A percentile compares a stretch with the other conserved stretches of the same genome.
Evolutionary conservation across 192 early-diverging fungal genomes (phyloP).

Genomic region (Linnemannia zychae): DNA sequence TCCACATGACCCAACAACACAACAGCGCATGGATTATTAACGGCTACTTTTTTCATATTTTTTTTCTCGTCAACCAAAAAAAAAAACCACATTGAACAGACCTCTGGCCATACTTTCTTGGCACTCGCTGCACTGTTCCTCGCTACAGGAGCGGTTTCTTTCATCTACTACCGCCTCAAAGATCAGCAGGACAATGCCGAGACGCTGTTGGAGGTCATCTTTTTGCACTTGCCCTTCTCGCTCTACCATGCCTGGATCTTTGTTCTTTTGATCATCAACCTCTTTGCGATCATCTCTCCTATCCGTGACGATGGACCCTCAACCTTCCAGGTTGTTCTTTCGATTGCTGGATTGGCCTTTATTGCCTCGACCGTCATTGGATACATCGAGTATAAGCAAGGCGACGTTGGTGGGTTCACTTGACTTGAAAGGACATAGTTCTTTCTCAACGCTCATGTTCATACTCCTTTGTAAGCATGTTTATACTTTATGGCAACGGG

Average conservation of each 20-base stretch:
- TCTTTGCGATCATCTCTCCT: conserved; percentile 68
- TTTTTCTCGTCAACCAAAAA: too few relatives aligned
- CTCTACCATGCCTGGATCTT: conserved; percentile 75
- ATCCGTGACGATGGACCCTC: conserved; percentile 53
- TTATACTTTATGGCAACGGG: neutral
- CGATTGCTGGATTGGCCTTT: conserved; percentile 64
- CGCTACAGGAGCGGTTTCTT: conserved; percentile 67
- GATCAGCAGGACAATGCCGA: conserved; percentile 56
- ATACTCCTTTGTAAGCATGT: neutral
- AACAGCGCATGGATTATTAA: neutral
- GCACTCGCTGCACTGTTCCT: conserved; percentile 68
- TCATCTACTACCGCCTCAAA: conserved; percentile 67
- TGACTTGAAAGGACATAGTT: neutral
- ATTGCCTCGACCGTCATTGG: conserved; percentile 68
- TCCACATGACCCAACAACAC: neutral
- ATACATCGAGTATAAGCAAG: conserved; percentile 70
- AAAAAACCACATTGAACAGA: conserved; percentile 15
- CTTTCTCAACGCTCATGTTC: neutral
- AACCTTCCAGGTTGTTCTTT: conserved; percentile 59
- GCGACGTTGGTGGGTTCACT: conserved; percentile 60
- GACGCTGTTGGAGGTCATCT: conserved; percentile 61
- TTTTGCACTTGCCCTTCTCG: conserved; percentile 77
- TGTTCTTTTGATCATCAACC: conserved; percentile 68
- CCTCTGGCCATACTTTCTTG: conserved; percentile 63
- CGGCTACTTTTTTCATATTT: neutral